A percentile compares a stretch with the other conserved stretches of the same genome.
Conservation (phyloP, 2,329 filamentous ascomycete genomes). For the Aspergillus udagawae region DNA sequence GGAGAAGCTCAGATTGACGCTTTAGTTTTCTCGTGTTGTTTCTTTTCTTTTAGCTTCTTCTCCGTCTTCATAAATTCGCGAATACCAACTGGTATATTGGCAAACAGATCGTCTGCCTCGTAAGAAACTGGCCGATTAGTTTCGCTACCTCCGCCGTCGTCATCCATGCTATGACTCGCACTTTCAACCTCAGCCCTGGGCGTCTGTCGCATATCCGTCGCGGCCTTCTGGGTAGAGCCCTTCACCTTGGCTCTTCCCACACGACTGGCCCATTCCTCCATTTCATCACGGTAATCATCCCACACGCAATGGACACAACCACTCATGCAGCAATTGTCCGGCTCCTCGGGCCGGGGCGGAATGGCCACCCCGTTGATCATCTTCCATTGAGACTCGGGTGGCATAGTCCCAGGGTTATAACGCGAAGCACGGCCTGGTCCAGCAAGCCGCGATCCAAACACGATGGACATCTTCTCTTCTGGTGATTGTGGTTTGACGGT, state of each 20-base stretch:
- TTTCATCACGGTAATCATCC: slow-evolving; percentile 85
- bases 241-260: slow-evolving; percentile 57
- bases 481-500: slow-evolving; percentile 25
- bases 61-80: slow-evolving; percentile 96
- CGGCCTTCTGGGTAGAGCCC: slow-evolving; percentile 20
- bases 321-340: slow-evolving; percentile 99
- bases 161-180: slow-evolving; percentile 64
- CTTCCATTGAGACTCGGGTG: slow-evolving; percentile 54
- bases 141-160: slow-evolving; percentile 73
- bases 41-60: slow-evolving; percentile 78
- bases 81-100: slow-evolving; percentile 83
- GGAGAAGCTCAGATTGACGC: slow-evolving; percentile 7
- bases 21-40: slow-evolving; percentile 51
- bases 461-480: slow-evolving; percentile 56
- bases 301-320: slow-evolving; percentile 97
- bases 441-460: slow-evolving; percentile 77
- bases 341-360: slow-evolving; percentile 79
- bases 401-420: slow-evolving; percentile 50
- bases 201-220: slow-evolving; percentile 28
- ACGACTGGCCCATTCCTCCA: slow-evolving; percentile 78
- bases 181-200: slow-evolving; percentile 43
- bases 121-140: slow-evolving; percentile 57
- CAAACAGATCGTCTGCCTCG: slow-evolving; percentile 62
- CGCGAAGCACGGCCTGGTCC: slow-evolving; percentile 65
- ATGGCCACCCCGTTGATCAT: slow-evolving; percentile 73